These are phyloP conservation scores for Hygrophila difformis DNA, from an alignment of 257 asterid genomes.

Conservation along the genomic window DNA sequence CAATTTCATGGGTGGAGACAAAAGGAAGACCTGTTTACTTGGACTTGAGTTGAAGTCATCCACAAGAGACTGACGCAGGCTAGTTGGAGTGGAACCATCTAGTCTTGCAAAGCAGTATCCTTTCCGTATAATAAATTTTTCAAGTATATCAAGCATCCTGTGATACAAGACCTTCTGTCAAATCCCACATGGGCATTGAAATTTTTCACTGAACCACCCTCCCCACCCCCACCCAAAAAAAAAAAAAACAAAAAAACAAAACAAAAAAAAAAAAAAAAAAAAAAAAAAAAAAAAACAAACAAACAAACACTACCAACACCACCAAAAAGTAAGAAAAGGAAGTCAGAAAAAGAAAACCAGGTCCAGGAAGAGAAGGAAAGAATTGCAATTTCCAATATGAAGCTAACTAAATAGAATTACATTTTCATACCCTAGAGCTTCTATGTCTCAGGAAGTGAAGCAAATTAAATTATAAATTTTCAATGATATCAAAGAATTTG, in stretches of 20 bases:
- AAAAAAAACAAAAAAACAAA: no score
- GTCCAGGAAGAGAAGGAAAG: neutral
- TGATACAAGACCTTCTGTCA: neutral
- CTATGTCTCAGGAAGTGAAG: no score
- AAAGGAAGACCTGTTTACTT: slow-evolving; percentile 73
- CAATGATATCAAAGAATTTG: no score
- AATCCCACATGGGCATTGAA: no score
- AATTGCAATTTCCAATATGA: neutral
- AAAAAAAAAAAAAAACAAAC: no score
- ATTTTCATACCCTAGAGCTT: no score
- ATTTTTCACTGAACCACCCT: neutral
- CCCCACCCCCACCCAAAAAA: no score
- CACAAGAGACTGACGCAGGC: slow-evolving; percentile 78
- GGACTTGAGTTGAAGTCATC: slow-evolving; percentile 91
- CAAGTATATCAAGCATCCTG: slow-evolving; percentile 96
- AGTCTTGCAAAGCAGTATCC: slow-evolving; percentile 86
- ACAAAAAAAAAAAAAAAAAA: no score
- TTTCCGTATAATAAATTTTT: slow-evolving; percentile 82
- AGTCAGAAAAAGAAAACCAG: neutral
- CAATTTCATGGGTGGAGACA: slow-evolving; percentile 5
- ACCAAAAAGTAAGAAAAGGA: neutral
- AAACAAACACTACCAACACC: no score
- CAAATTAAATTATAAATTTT: no score
- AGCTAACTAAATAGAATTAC: no score
- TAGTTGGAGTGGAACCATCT: slow-evolving; percentile 89